phyloP scores from a whole-genome alignment of 306 rosid species.

The Ceratonia siliqua region DNA sequence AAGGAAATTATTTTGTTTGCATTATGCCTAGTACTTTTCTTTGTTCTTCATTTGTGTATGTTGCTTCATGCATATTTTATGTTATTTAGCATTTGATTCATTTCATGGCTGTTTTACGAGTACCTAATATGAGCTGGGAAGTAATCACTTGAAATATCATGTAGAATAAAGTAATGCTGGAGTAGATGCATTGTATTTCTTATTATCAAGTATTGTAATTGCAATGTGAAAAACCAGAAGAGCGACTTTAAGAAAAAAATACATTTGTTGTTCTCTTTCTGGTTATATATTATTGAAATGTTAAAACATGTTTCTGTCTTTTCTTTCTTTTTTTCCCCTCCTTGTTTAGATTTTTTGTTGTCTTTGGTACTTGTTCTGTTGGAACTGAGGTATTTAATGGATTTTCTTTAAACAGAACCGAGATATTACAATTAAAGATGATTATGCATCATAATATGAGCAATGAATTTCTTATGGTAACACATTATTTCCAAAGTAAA shows the following conservation, averaged over 20 bases:
- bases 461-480: background rate
- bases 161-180: background rate
- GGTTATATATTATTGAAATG: background rate
- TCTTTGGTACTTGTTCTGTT: background rate
- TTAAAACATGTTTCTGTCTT: background rate
- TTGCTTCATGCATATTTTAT: conserved; percentile 16
- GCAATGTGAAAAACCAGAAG: conserved; percentile 12
- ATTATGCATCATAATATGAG: background rate
- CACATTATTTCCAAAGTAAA: background rate
- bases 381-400: conserved; percentile 15
- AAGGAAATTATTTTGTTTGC: conserved; percentile 23
- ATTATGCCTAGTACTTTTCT: conserved; percentile 7
- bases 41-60: conserved; percentile 13
- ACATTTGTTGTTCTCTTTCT: background rate
- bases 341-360: background rate
- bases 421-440: background rate
- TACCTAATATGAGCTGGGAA: conserved; percentile 6
- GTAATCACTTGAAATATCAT: background rate
- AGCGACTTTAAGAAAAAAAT: background rate
- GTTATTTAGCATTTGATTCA: conserved; percentile 23
- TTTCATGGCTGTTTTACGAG: conserved; percentile 4
- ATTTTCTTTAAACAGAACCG: background rate
- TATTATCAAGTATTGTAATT: background rate
- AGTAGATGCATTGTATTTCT: conserved; percentile 7
- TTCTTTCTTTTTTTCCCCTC: background rate